Evolutionary conservation across 2,329 filamentous ascomycete species (phyloP).

Genomic region (Falciphora oryzae): DNA sequence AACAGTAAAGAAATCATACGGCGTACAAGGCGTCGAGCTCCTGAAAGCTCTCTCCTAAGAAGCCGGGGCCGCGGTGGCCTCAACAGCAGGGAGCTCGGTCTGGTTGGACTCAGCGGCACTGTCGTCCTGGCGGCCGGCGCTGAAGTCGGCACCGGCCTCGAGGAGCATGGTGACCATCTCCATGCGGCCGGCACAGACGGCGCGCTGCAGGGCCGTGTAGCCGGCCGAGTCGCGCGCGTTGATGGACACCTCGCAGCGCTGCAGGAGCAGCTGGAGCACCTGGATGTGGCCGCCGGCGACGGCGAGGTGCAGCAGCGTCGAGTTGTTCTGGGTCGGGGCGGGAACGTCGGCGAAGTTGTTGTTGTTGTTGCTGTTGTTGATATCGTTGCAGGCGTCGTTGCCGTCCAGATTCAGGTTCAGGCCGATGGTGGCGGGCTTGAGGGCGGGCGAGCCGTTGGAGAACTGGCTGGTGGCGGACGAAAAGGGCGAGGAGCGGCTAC

Average conservation of each 20-base stretch:
- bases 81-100: neutral
- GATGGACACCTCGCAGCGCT: conserved; percentile 11
- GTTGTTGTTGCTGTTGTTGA: neutral
- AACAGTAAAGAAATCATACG: too few species aligned
- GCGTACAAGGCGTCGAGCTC: too few species aligned
- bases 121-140: conserved; percentile 9
- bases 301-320: conserved; percentile 9
- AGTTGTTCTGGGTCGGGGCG: conserved; percentile 3
- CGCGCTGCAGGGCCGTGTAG: conserved; percentile 10
- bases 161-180: conserved; percentile 10
- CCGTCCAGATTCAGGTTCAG: conserved; percentile 1
- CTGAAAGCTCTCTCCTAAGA: neutral
- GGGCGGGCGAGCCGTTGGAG: conserved; percentile 3
- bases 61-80: neutral
- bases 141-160: conserved; percentile 9
- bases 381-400: neutral
- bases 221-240: conserved; percentile 8
- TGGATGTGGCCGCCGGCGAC: conserved; percentile 9
- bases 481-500: conserved; percentile 5
- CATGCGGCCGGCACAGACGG: conserved; percentile 9
- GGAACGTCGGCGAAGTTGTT: neutral
- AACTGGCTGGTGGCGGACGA: conserved; percentile 10
- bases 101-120: neutral
- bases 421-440: conserved; percentile 4
- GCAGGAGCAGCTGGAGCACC: conserved; percentile 9